These are phyloP conservation scores for Basipetospora sp. DNA, from an alignment of 2,329 filamentous ascomycete genomes.

Conservation along the genomic window DNA sequence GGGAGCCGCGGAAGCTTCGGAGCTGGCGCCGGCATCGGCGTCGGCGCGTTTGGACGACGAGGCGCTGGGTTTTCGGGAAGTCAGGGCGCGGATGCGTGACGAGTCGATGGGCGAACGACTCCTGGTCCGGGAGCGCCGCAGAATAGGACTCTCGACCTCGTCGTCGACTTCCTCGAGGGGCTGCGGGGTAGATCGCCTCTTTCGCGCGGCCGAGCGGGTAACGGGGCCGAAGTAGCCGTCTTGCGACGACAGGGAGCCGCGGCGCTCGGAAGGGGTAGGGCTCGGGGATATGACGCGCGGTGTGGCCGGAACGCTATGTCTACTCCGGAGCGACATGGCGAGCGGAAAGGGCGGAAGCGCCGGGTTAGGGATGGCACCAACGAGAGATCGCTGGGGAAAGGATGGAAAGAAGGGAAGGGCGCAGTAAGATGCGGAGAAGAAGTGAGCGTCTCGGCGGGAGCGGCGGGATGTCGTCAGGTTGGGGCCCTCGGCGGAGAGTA, in stretches of 20 bases:
- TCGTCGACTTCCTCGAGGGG: conserved; percentile 45
- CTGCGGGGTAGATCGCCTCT: conserved; percentile 39
- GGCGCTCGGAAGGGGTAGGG: conserved; percentile 54
- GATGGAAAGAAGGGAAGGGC: conserved; percentile 13
- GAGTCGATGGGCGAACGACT: conserved; percentile 52
- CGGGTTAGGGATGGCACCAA: conserved; percentile 41
- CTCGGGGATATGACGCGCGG: conserved; percentile 84
- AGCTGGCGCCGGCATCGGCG: conserved; percentile 10
- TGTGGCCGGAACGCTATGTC: conserved; percentile 52
- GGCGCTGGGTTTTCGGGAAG: conserved; percentile 29
- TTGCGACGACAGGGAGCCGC: conserved; percentile 16
- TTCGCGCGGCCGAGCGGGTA: conserved; percentile 56
- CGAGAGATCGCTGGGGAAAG: conserved; percentile 34
- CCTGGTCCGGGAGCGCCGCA: conserved; percentile 50
- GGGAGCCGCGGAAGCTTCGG: conserved; percentile 11
- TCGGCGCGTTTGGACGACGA: conserved; percentile 14
- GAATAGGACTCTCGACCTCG: conserved; percentile 29
- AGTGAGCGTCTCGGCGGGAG: conserved; percentile 37
- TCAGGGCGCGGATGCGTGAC: conserved; percentile 38
- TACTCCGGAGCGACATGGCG: conserved; percentile 36
- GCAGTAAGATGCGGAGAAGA: conserved; percentile 28
- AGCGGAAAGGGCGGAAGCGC: conserved; percentile 45
- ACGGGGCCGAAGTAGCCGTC: conserved; percentile 53
- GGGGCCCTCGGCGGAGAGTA: conserved; percentile 9
- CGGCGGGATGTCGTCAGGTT: conserved; percentile 15